Evolutionary conservation across 768 basidiomycete species (phyloP), one percentile per base, ranked within the genome.

Genomic region (Termitomyces sp.): DNA sequence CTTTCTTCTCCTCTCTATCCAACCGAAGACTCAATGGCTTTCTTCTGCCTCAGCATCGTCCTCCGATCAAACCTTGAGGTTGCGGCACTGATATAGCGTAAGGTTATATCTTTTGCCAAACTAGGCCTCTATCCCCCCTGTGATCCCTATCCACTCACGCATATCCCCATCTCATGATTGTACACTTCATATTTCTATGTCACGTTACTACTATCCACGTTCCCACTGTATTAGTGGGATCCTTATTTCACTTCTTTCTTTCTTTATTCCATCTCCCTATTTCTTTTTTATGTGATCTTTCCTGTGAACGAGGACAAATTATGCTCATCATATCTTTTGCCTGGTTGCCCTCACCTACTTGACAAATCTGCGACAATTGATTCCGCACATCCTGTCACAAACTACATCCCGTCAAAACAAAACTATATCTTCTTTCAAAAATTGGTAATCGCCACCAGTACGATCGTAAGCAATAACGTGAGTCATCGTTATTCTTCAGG

Each of bases 401-500:
- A 46, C 26, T 40, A 26, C 12, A 37, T 34, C 26, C 17, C 44
- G 5, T 47, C 51, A 47, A 52, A 52, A 42, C 24, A 28, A 34
- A 21, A 22, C 28, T 34, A 44, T 54, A 14, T 54, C 17, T n/a
- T n/a, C 26, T 22, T 5, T 10, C 40, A 28, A 46, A 17, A 50
- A 49, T 19, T 22, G 24, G 34, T 35, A 11, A 37, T 37, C 24
- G 22, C 19, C 43, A 53, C 62, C 67, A 87, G 85, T 68, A 74
- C 84, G 53, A 80, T 87, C 60, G 80, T 87, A 62, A 85, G 80
- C 76, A 83, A 78, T 63, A 87, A 85, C 58, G 85, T 87, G 71
- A 74, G 85, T 84, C 12, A 12, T 21, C 15, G 28, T 35, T 35
- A 3, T 21, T 40, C n/a, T 22, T 7, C 22, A 21, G 30, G 48